Conservation (phyloP, 495 filamentous ascomycete genomes). For the Extremus antarcticus region DNA sequence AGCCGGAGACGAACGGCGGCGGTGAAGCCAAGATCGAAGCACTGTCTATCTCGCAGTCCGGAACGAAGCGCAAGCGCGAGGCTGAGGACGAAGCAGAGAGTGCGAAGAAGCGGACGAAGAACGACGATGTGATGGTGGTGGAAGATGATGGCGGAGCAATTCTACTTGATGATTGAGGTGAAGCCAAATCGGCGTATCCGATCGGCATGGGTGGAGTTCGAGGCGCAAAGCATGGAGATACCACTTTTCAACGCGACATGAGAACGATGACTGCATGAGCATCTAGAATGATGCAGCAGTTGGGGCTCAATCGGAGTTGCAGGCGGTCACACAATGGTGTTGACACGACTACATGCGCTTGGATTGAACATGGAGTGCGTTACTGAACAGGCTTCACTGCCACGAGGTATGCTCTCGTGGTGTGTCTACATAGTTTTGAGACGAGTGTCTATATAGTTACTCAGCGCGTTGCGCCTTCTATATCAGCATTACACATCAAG, state of each 20-base stretch:
- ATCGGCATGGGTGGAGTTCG: neutral
- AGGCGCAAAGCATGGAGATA: neutral
- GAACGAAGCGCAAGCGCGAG: constrained; percentile 16
- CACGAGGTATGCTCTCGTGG: neutral
- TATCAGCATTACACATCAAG: neutral
- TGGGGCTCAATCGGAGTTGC: no score
- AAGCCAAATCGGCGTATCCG: neutral
- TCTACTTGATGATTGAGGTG: constrained; percentile 11
- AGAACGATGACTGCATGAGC: no score
- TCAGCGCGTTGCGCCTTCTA: neutral
- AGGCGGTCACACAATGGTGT: no score
- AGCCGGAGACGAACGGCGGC: constrained; percentile 1
- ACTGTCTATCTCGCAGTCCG: neutral
- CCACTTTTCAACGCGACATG: no score
- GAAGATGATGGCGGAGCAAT: constrained; percentile 17
- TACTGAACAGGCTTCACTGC: neutral
- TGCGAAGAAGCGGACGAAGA: constrained; percentile 12
- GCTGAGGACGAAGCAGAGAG: constrained; percentile 10
- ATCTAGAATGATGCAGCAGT: no score
- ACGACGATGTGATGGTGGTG: constrained; percentile 3
- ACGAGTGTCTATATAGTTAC: neutral
- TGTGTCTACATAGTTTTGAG: neutral
- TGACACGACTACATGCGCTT: no score
- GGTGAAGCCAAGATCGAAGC: neutral
- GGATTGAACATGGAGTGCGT: neutral